A percentile compares a stretch with the other conserved stretches of the same genome.
phyloP scores from a whole-genome alignment of 75 land plant species.

The Sequoia sempervirens region DNA sequence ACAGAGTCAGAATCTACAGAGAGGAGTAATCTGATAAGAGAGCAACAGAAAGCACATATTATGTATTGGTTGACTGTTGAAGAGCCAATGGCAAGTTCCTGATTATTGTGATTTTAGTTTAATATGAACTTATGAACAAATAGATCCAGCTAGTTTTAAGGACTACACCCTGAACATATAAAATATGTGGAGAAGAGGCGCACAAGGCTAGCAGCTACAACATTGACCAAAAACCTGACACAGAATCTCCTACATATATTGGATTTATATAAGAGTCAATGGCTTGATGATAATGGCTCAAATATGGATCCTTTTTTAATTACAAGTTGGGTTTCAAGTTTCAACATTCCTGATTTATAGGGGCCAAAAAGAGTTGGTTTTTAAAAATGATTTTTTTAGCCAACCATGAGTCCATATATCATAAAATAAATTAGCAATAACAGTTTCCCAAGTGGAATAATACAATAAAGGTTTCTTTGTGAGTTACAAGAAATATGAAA shows the following conservation, averaged over 20 bases:
- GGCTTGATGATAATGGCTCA: background rate
- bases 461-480: background rate
- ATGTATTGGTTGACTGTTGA: no score
- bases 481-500: background rate
- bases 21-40: no score
- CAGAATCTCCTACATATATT: background rate
- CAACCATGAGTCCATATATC: background rate
- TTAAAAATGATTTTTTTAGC: background rate
- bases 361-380: background rate
- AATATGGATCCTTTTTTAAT: background rate
- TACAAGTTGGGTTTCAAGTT: background rate
- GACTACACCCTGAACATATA: background rate
- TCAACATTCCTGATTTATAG: background rate
- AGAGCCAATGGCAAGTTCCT: no score
- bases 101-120: no score
- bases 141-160: background rate
- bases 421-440: background rate
- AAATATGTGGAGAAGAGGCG: background rate
- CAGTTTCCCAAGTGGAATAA: background rate
- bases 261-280: background rate
- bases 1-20: no score
- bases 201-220: background rate
- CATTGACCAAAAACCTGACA: background rate
- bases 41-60: no score
- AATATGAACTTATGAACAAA: background rate